Evolutionary conservation across 2,329 filamentous ascomycete species (phyloP), one percentile per base, ranked within the genome.

Genomic region (Coniella lustricola): DNA sequence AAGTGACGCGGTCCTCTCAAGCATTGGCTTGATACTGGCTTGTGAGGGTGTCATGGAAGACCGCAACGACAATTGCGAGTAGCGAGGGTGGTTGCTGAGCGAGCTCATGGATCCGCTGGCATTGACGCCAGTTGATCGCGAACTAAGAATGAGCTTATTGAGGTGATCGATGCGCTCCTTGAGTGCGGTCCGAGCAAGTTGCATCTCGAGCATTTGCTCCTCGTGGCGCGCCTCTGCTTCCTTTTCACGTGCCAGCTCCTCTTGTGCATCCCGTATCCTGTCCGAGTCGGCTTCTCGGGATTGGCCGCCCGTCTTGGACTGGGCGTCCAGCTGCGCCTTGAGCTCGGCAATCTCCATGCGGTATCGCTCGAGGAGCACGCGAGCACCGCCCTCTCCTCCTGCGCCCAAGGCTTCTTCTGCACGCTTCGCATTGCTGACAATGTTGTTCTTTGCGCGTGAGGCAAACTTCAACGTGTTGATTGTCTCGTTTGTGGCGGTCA

Each of bases 151-250:
- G 43, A 98, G 74, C 41, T 91, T 84, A 67, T 97, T 98, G 40
- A 98, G 75, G 66, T 98, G 93, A 63, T 96, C 90, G 59, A 98
- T 98, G 25, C 93, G 84, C 71, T 98, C 93, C 65, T 97, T 98
- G 47, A 98, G 71, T 0, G 93, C 93, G 1, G 93, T 98, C 36
- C 93, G 82, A 29, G 93, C 93, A 40, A 98, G 77, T 64, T 98
- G 93, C 87, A 98, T 97, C 67, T 98, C 93, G 47, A 98, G 75
- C 78, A 98, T 91, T 66, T 98, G 93, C 69, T 97, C 93, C 62
- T 96, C 90, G 57, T 96, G 93, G 34, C 90, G 82, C 56, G 88
- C 80, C 56, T 90, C 84, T 7, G 87, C 86, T 66, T 96, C 88
- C 57, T 85, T 81, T 63, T 93, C 84, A 16, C 83, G 75, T 35